Evolutionary conservation across 768 basidiomycete species (phyloP), one percentile per base, ranked within the genome.

Genomic region (Phylloporus sp.): DNA sequence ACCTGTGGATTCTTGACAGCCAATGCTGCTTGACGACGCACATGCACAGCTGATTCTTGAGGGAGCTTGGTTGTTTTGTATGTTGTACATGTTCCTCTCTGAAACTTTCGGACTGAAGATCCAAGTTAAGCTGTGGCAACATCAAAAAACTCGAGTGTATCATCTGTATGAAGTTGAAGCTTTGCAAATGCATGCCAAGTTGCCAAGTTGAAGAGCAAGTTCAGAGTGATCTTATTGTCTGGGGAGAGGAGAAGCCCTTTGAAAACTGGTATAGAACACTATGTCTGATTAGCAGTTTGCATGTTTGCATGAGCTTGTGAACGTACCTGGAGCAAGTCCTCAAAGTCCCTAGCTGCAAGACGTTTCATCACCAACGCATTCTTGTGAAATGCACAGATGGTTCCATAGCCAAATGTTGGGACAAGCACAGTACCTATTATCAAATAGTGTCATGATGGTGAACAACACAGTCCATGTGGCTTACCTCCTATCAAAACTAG

Each of bases 331-430:
- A 75, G 47, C 2, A 75, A 50, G 42, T 76, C 74, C 28, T 76
- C 69, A 43, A 65, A 76, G 35, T 77, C 72, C 9, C 63, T 55
- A 0, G 70, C 75, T 3, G 69, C 71, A 1, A 72, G 49, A 22
- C 60, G 54, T 26, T 69, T 70, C 61, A 76, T 63, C 10, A 61
- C 63, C 2, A 71, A 67, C 0, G 62, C 68, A 57, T 76, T 72
- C 18, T 59, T 55, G 10, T 42, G 22, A 44, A 74, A 75, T 9
- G 45, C 41, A 0, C 64, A 53, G 9, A 76, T 74, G 0, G 68
- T 70, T 4, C 54, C 56, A 1, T 55, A 44, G 0, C 73, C 72
- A 60, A 75, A 75, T 0, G 69, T 54, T 1, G 71, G 54, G 0
- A 73, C 50, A 20, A 51, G 2, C 2, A n/a, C 65, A 61, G 45